Evolutionary conservation across 2,329 filamentous ascomycete genomes (phyloP).

Genomic region (Fusarium pseudograminearum): DNA sequence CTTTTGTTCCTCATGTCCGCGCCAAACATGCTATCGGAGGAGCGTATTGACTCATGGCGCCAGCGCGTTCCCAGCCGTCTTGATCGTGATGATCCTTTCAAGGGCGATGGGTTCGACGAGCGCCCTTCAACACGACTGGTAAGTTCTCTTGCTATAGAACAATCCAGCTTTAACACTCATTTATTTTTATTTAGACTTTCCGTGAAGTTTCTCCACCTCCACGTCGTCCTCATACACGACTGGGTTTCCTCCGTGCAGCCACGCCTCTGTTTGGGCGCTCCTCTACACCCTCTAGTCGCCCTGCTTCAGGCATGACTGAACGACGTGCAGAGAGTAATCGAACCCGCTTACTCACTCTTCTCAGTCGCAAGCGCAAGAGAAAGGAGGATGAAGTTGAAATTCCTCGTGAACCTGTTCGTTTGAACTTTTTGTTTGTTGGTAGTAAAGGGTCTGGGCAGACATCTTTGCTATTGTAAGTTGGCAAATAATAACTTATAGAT

Average conservation of each 20-base stretch:
- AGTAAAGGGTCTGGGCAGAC: constrained; percentile 52
- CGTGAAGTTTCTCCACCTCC: constrained; percentile 35
- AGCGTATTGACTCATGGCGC: constrained; percentile 52
- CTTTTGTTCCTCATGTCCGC: constrained; percentile 1
- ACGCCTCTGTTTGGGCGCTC: constrained; percentile 45
- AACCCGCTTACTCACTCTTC: constrained; percentile 40
- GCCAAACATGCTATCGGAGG: constrained; percentile 16
- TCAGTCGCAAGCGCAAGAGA: constrained; percentile 48
- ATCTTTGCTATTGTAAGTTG: constrained; percentile 54
- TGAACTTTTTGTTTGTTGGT: constrained; percentile 56
- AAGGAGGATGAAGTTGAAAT: constrained; percentile 29
- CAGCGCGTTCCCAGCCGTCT: constrained; percentile 52
- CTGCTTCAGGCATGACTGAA: constrained; percentile 17
- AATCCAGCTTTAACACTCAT: neutral
- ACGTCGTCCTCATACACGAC: constrained; percentile 44
- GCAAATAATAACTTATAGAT: accelerated
- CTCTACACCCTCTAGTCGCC: constrained; percentile 27
- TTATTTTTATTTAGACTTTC: constrained; percentile 38
- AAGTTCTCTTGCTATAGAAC: neutral
- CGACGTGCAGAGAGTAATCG: constrained; percentile 23
- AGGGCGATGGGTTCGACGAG: constrained; percentile 50
- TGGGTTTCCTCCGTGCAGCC: constrained; percentile 47
- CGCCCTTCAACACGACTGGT: constrained; percentile 51
- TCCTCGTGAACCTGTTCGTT: constrained; percentile 40
- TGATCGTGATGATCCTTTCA: constrained; percentile 54